phyloP scores from a whole-genome alignment of 306 rosid species.

The Sophora flavescens region DNA sequence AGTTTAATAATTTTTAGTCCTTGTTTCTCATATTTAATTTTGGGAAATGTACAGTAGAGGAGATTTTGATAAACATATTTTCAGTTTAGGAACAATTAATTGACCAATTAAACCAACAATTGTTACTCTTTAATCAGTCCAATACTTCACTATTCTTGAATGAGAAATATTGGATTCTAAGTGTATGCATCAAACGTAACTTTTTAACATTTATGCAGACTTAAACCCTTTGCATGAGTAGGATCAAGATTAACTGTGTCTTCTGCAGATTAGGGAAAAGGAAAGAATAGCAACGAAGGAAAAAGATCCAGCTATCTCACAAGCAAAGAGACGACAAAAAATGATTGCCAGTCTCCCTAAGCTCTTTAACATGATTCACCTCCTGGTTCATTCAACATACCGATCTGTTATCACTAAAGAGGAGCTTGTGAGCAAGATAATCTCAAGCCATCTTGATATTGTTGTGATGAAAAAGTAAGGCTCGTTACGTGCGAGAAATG shows the following conservation, averaged over 20 bases:
- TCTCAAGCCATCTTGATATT: constrained; percentile 57
- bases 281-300: constrained; percentile 75
- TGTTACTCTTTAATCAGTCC: too few relatives aligned
- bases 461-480: constrained; percentile 79
- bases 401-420: constrained; percentile 66
- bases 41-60: too few relatives aligned
- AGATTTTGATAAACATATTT: too few relatives aligned
- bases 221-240: constrained; percentile 4
- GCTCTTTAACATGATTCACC: constrained; percentile 77
- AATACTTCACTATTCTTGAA: too few relatives aligned
- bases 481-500: background rate
- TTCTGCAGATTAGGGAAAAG: constrained; percentile 78
- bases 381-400: constrained; percentile 62
- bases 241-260: too few relatives aligned
- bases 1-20: too few relatives aligned
- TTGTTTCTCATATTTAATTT: too few relatives aligned
- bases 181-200: background rate
- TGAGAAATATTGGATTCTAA: background rate
- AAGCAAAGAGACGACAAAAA: constrained; percentile 74
- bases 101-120: too few relatives aligned
- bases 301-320: constrained; percentile 71
- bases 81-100: too few relatives aligned
- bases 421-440: constrained; percentile 80
- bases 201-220: background rate
- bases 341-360: constrained; percentile 76